These are phyloP conservation scores for Hygrophorus russula DNA, from an alignment of 768 basidiomycete genomes.

Conservation along the genomic window DNA sequence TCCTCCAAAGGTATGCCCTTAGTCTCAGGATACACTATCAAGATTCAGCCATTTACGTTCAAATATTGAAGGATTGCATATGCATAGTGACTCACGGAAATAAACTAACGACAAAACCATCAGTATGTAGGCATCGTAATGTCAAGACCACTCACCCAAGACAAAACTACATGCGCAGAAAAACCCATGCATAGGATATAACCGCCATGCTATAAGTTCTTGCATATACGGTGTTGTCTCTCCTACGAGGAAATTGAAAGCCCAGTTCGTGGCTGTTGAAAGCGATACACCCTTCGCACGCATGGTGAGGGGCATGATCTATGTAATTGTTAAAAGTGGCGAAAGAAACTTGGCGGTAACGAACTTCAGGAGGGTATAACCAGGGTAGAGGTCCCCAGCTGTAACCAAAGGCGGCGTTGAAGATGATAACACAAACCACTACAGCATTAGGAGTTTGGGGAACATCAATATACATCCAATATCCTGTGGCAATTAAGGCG, in stretches of 20 bases:
- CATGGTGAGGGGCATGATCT: slow-evolving; percentile 85
- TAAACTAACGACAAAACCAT: slow-evolving; percentile 38
- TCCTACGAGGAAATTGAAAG: slow-evolving; percentile 87
- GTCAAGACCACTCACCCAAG: slow-evolving; percentile 35
- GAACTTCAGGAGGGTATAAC: slow-evolving; percentile 79
- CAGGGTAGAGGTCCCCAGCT: slow-evolving; percentile 87
- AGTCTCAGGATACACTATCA: slow-evolving; percentile 73
- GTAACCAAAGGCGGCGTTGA: slow-evolving; percentile 90
- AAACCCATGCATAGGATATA: slow-evolving; percentile 95
- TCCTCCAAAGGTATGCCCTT: slow-evolving; percentile 83
- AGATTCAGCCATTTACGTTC: neutral
- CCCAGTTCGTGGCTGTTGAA: slow-evolving; percentile 84
- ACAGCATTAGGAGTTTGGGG: slow-evolving; percentile 80
- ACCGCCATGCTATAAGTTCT: slow-evolving; percentile 77
- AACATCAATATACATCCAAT: slow-evolving; percentile 90
- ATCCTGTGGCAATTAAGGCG: slow-evolving; percentile 71
- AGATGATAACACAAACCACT: slow-evolving; percentile 80
- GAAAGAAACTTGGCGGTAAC: slow-evolving; percentile 6
- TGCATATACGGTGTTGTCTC: slow-evolving; percentile 81
- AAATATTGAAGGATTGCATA: no score
- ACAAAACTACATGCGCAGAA: slow-evolving; percentile 84
- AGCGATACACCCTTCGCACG: slow-evolving; percentile 94
- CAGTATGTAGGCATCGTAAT: neutral
- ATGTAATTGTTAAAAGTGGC: slow-evolving; percentile 5
- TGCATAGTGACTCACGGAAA: slow-evolving; percentile 42